phyloP scores from a whole-genome alignment of 2,329 filamentous ascomycete species.

The Pestalotiopsis sp. region DNA sequence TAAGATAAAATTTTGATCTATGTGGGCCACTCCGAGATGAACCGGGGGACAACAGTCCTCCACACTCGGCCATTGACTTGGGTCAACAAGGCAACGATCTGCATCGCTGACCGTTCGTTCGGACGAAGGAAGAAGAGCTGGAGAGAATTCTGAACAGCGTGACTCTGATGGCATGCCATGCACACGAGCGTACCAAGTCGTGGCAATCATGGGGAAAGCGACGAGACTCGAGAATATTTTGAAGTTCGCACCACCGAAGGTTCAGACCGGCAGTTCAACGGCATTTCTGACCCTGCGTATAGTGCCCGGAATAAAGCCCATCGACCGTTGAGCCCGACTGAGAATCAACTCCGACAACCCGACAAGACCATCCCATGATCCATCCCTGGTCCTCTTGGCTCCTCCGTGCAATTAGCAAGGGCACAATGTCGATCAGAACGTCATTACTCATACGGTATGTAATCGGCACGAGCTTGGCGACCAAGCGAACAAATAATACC shows the following conservation, averaged over 20 bases:
- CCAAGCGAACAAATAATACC: background rate
- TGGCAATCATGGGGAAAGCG: too few relatives aligned
- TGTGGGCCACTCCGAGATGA: constrained; percentile 3
- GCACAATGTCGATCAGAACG: background rate
- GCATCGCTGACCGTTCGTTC: background rate
- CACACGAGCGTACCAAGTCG: background rate
- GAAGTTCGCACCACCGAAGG: too few relatives aligned
- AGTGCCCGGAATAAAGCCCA: too few relatives aligned
- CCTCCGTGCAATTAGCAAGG: background rate
- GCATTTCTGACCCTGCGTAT: too few relatives aligned
- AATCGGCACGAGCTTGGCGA: background rate
- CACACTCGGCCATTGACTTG: background rate
- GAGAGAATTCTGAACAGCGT: background rate
- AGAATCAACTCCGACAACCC: too few relatives aligned
- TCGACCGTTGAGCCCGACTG: too few relatives aligned
- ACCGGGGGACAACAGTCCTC: background rate
- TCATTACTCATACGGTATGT: background rate
- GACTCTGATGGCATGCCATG: background rate
- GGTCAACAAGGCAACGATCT: background rate
- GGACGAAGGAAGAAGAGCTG: background rate
- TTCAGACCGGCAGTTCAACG: too few relatives aligned
- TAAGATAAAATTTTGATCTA: constrained; percentile 10
- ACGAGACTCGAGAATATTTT: too few relatives aligned
- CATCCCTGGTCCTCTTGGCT: too few relatives aligned
- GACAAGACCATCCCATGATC: too few relatives aligned